Evolutionary conservation across 2,329 filamentous ascomycete genomes (phyloP).

Genomic region (Penicillium hesseltinei): DNA sequence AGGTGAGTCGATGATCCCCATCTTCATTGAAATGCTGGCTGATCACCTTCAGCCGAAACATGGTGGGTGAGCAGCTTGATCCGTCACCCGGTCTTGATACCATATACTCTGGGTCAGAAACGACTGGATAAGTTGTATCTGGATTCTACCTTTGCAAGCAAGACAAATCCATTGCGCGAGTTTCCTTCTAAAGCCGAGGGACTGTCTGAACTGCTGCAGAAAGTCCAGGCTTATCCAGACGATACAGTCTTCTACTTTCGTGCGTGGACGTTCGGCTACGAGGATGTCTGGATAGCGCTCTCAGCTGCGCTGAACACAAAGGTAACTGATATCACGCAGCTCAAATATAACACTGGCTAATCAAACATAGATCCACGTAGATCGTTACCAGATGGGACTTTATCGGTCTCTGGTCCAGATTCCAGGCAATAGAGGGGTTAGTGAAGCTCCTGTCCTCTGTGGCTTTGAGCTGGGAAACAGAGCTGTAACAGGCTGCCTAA

Average conservation of each 20-base stretch:
- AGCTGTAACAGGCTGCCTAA: slow-evolving; percentile 69
- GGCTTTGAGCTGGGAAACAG: slow-evolving; percentile 75
- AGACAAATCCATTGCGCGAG: slow-evolving; percentile 47
- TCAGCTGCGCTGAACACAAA: slow-evolving; percentile 66
- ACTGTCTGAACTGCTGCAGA: slow-evolving; percentile 67
- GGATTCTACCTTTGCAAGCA: slow-evolving; percentile 74
- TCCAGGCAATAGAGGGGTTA: slow-evolving; percentile 43
- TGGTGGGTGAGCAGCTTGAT: slow-evolving; percentile 79
- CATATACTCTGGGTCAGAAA: slow-evolving; percentile 67
- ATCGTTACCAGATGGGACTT: slow-evolving; percentile 72
- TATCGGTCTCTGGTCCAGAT: slow-evolving; percentile 61
- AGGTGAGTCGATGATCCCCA: slow-evolving; percentile 37
- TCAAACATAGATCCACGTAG: slow-evolving; percentile 68
- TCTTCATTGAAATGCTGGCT: neutral
- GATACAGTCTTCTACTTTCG: slow-evolving; percentile 81
- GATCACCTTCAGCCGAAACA: slow-evolving; percentile 56
- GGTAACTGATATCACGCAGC: slow-evolving; percentile 39
- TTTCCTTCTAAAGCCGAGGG: slow-evolving; percentile 72
- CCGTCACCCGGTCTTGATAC: slow-evolving; percentile 69
- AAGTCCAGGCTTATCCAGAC: slow-evolving; percentile 65
- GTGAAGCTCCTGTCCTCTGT: slow-evolving; percentile 65
- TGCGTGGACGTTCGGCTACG: slow-evolving; percentile 90
- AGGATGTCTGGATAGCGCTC: slow-evolving; percentile 85
- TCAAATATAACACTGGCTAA: neutral
- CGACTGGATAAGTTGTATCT: slow-evolving; percentile 79